A percentile compares a stretch with the other conserved stretches of the same genome.
Evolutionary conservation across 352 stramenopile genomes (phyloP).

Genomic region (Saprolegnia diclina): DNA sequence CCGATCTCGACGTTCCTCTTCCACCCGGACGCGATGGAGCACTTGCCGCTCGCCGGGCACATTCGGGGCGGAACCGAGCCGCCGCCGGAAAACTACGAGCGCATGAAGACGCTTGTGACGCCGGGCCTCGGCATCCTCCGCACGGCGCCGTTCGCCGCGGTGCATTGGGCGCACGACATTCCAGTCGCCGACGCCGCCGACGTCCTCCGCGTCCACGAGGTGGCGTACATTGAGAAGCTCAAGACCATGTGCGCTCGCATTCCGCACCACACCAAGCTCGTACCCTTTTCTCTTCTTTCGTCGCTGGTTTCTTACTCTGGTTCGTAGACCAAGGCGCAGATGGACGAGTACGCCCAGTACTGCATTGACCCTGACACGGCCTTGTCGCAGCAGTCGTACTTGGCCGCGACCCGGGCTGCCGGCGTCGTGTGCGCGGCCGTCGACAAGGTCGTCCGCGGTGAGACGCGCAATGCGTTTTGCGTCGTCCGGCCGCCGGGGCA

Average conservation of each 20-base stretch:
- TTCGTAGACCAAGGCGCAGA: neutral
- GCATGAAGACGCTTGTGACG: constrained; percentile 82
- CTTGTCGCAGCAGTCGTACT: constrained; percentile 68
- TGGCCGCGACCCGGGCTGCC: constrained; percentile 70
- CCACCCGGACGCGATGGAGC: constrained; percentile 63
- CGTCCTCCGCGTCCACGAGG: constrained; percentile 88
- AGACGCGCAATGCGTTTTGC: constrained; percentile 95
- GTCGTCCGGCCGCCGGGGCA: constrained; percentile 94
- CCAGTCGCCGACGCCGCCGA: constrained; percentile 73
- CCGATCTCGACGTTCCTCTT: constrained; percentile 50
- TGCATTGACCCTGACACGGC: constrained; percentile 71
- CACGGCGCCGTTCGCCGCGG: constrained; percentile 58
- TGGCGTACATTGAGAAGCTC: constrained; percentile 75
- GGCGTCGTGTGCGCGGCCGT: constrained; percentile 80
- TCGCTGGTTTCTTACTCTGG: neutral
- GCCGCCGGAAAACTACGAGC: constrained; percentile 87
- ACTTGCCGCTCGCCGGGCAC: constrained; percentile 72
- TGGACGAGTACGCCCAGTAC: neutral
- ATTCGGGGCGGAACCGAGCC: constrained; percentile 55
- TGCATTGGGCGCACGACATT: constrained; percentile 64
- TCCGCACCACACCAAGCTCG: constrained; percentile 14
- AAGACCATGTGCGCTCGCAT: constrained; percentile 43
- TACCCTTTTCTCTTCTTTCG: neutral
- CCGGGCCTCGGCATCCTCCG: constrained; percentile 62
- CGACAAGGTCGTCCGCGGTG: constrained; percentile 78